A percentile compares a stretch with the other conserved stretches of the same genome.
Evolutionary conservation across 2,329 filamentous ascomycete genomes (phyloP).

Genomic region (Dactylellina drechsleri): DNA sequence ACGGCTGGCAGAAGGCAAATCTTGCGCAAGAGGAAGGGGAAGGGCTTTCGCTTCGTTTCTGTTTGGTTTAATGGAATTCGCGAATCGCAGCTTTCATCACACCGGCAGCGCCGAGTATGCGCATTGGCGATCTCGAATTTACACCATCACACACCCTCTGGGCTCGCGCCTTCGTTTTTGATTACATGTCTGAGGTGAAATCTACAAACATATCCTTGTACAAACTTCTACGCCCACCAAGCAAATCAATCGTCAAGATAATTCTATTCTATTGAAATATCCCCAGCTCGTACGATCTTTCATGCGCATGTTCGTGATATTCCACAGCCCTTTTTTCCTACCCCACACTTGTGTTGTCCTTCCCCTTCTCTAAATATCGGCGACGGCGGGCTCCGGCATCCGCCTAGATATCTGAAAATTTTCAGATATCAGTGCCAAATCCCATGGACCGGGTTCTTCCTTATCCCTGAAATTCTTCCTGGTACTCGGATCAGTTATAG

Average conservation of each 20-base stretch:
- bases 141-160: constrained; percentile 18
- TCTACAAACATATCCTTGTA: constrained; percentile 34
- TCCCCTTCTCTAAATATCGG: constrained; percentile 7
- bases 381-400: constrained; percentile 43
- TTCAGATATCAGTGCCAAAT: neutral
- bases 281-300: constrained; percentile 1
- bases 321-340: constrained; percentile 2
- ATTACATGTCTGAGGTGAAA: constrained; percentile 7
- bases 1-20: constrained; percentile 29
- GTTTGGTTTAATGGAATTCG: constrained; percentile 1
- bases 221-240: constrained; percentile 13
- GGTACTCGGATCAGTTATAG: constrained; percentile 47
- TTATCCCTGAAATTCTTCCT: constrained; percentile 38
- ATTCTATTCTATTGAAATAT: too few relatives aligned
- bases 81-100: neutral
- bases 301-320: constrained; percentile 9
- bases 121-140: constrained; percentile 31
- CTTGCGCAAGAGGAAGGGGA: constrained; percentile 33
- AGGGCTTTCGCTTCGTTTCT: constrained; percentile 8
- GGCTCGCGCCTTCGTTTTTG: neutral
- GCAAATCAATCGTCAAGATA: neutral
- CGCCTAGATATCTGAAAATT: constrained; percentile 1
- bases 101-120: constrained; percentile 3
- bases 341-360: constrained; percentile 23
- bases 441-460: constrained; percentile 21